Evolutionary conservation across 2,329 filamentous ascomycete species (phyloP).

Genomic region (Aureobasidium sp.): DNA sequence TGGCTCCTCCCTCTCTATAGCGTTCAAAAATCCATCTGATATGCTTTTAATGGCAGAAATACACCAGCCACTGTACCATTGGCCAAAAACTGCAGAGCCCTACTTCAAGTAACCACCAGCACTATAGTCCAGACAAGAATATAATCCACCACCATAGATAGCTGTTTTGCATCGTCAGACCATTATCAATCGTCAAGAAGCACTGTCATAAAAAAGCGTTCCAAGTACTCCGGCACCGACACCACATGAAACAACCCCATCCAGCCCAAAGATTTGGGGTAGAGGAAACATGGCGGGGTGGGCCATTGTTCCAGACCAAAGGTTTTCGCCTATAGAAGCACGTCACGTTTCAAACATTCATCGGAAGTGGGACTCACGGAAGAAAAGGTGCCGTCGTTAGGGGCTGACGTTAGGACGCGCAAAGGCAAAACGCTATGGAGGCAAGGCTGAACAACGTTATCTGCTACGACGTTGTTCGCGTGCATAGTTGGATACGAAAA

Average conservation of each 20-base stretch:
- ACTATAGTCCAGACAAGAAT: not conserved
- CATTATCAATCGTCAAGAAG: not conserved
- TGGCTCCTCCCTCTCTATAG: too few species aligned
- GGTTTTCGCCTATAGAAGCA: not conserved
- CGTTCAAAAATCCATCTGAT: too few species aligned
- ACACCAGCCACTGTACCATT: not conserved
- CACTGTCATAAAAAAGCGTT: too few species aligned
- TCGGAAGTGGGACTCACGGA: not conserved
- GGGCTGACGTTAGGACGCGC: too few species aligned
- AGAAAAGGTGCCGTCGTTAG: too few species aligned
- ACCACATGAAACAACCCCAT: not conserved
- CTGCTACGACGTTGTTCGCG: not conserved
- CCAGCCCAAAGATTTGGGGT: not conserved
- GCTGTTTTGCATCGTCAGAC: not conserved
- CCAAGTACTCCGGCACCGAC: not conserved
- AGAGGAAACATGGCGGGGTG: not conserved
- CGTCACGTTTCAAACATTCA: not conserved
- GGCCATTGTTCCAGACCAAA: too few species aligned
- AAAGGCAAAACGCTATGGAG: not conserved
- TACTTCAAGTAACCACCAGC: not conserved
- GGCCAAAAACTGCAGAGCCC: not conserved
- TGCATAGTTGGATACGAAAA: not conserved
- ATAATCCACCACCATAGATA: not conserved
- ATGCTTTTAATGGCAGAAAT: not conserved
- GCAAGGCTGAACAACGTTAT: conserved; percentile 5